Evolutionary conservation across 1,284 basidiomycete genomes (phyloP), one percentile per base, ranked within the genome.

Genomic region (Phylloboletellus chloephorus): DNA sequence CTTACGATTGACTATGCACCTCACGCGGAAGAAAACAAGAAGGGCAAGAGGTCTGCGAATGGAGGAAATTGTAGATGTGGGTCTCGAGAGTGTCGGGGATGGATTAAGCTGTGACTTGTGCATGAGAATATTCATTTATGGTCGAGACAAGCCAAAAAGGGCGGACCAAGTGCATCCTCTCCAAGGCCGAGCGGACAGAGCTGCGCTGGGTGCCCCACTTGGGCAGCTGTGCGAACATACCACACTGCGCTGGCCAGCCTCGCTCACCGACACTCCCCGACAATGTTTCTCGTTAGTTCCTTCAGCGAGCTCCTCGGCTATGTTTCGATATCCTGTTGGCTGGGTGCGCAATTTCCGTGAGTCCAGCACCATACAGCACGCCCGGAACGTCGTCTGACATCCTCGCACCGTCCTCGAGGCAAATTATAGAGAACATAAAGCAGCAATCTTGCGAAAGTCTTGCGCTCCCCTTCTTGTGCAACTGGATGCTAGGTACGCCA

Each of bases 261-360:
- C 24, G 9, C 2, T 22, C 20, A 17, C 23, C 20, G 3, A 19
- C 15, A 20, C 21, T 12, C 20, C 26, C 8, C 5, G 10, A 38
- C 38, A 19, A 63, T 58, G 57, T 31, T 42, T 6, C 26, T 44
- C 31, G 20, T 41, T 26, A 15, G 41, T 10, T 49, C 43, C 4
- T 24, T 71, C 49, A 79, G 77, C 58, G 68, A 76, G 37, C 46
- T 79, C 29, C 61, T 89, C 31, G 90, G 90, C 6, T 87, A 84
- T 54, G 57, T 70, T 6, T 91, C 87, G 30, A 91, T 95, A 50
- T 71, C 63, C n/a, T 89, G 78, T 64, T 96, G 92, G 92, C 67
- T 95, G 2, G 82, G 87, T 25, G 93, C 92, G 3, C 92, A 95
- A 62, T 81, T 92, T 51, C 92, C 92, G 88, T 91, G 60, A 73